These are phyloP conservation scores for Paspalum notatum DNA, from an alignment of 176 grass and related monocot species.

Conservation along the genomic window DNA sequence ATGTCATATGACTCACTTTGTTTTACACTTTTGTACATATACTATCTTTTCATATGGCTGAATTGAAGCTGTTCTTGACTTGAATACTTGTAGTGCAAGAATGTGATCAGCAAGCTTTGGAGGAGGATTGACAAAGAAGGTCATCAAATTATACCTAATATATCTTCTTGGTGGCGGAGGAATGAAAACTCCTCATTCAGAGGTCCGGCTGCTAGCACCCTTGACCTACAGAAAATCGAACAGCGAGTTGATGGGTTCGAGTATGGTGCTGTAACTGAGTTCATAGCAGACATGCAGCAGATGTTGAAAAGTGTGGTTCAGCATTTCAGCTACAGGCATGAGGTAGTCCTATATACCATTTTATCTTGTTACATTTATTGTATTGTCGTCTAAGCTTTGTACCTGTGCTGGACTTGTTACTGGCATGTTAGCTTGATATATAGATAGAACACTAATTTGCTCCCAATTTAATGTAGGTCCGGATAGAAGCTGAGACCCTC, in stretches of 20 bases:
- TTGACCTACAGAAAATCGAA: slow-evolving; percentile 87
- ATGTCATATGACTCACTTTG: neutral
- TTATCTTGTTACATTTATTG: neutral
- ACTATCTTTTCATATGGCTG: slow-evolving; percentile 4
- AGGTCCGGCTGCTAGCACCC: slow-evolving; percentile 53
- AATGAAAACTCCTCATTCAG: slow-evolving; percentile 76
- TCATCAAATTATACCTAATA: slow-evolving; percentile 77
- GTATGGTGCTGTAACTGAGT: slow-evolving; percentile 70
- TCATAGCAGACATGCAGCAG: slow-evolving; percentile 85
- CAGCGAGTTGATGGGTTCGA: slow-evolving; percentile 84
- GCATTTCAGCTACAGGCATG: slow-evolving; percentile 70
- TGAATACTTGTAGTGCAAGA: slow-evolving; percentile 80
- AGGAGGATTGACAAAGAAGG: slow-evolving; percentile 94
- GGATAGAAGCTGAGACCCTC: slow-evolving; percentile 77
- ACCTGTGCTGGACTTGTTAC: neutral
- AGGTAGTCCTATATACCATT: slow-evolving; percentile 48
- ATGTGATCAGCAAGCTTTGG: slow-evolving; percentile 98
- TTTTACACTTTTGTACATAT: neutral
- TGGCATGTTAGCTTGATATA: neutral
- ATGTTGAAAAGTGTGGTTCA: slow-evolving; percentile 92
- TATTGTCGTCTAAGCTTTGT: neutral
- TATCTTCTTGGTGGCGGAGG: slow-evolving; percentile 90
- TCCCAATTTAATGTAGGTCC: slow-evolving; percentile 54
- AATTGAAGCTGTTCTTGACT: slow-evolving; percentile 10
- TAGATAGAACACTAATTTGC: slow-evolving; percentile 23